Base-by-base conservation (phyloP, 805 yeast species). In the Diddensiella transvaalensis region DNA sequence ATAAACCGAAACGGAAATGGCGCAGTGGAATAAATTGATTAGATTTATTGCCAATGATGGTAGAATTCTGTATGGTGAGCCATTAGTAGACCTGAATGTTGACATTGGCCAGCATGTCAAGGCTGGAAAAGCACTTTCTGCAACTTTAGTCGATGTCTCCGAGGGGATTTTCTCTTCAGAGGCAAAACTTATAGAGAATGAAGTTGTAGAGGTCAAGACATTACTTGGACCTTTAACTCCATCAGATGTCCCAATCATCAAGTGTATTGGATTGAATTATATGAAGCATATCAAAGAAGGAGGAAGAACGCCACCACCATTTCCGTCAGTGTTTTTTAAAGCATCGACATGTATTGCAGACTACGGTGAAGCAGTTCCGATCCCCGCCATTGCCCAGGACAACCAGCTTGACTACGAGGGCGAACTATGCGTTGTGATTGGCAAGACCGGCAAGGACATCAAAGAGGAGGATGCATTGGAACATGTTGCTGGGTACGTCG, bases 361-460 rank as follows among this genome's bases (percentile, higher is more conserved):
- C 32, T 49, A 30, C 24, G 56, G 52, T 3, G 54, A 39, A 18
- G 33, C 32, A 3, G 41, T 50, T 33, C 49, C 56, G 2, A 44
- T 52, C 24, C 48, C 48, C 22, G 47, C 41, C 39, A 40, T 50
- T 22, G 47, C 52, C 8, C 55, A 51, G 40, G 63, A 53, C 6
- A 50, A 53, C 17, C 49, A 57, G 4, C 63, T 72, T 6, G 81
- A 77, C 59, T 77, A 77, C 49, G 82, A 77, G 53, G 74, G 72
- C 19, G 82, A 77, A 55, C 62, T 77, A 32, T 76, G 73, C 11
- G 68, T 75, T 18, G 75, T 77, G 3, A 77, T 77, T 49, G 80
- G 80, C 22, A 72, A 69, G 55, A 50, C 60, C 15, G 76, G 76
- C 22, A 67, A 60, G 49, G 64, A 74, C 50, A 75, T 77, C 21